Evolutionary conservation across 2,329 filamentous ascomycete species (phyloP).

Genomic region (Cucurbitaria berberidis): DNA sequence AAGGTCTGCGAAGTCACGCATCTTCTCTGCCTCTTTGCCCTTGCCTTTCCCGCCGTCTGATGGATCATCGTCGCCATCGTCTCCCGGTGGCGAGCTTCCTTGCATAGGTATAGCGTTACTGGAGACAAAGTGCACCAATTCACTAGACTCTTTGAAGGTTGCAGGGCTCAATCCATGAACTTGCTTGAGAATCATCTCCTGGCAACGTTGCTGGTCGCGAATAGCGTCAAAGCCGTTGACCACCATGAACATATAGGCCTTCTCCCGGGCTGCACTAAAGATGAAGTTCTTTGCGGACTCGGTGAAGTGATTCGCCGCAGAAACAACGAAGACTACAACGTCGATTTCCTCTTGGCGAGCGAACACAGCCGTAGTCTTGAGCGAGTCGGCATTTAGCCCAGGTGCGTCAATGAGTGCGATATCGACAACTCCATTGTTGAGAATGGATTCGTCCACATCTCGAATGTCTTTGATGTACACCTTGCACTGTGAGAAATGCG

Average conservation of each 20-base stretch:
- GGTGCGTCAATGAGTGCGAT: constrained; percentile 97
- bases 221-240: constrained; percentile 98
- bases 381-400: constrained; percentile 91
- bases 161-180: constrained; percentile 85
- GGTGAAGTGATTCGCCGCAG: constrained; percentile 96
- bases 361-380: constrained; percentile 97
- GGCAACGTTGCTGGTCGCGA: constrained; percentile 85
- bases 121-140: constrained; percentile 96
- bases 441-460: constrained; percentile 86
- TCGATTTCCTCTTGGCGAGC: constrained; percentile 98
- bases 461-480: constrained; percentile 93
- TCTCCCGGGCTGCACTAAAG: constrained; percentile 91
- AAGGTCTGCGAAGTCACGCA: constrained; percentile 86
- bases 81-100: constrained; percentile 42
- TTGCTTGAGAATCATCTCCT: constrained; percentile 92
- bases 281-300: constrained; percentile 98
- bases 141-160: constrained; percentile 88
- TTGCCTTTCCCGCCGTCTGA: constrained; percentile 64
- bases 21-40: constrained; percentile 74
- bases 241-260: constrained; percentile 98
- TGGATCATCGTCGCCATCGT: constrained; percentile 51
- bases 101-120: constrained; percentile 89
- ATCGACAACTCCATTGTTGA: constrained; percentile 97
- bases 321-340: constrained; percentile 97
- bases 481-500: constrained; percentile 92